Evolutionary conservation across 2,329 filamentous ascomycete genomes (phyloP).

Genomic region (Nectriaceae sp.): DNA sequence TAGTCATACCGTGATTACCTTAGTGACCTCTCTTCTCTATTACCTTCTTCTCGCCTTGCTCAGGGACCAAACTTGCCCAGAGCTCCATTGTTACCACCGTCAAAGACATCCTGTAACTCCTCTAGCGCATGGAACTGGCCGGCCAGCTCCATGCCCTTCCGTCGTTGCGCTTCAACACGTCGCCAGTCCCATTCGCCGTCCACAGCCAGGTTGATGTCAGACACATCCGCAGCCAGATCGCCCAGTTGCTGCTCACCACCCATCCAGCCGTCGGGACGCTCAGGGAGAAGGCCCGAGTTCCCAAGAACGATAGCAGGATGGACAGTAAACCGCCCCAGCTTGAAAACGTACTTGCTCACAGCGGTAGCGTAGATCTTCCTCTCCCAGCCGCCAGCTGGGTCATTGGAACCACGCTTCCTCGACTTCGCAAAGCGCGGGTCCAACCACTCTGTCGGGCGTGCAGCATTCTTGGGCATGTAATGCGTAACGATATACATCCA

Average conservation of each 20-base stretch:
- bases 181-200: conserved; percentile 59
- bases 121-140: conserved; percentile 60
- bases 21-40: not conserved
- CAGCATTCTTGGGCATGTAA: conserved; percentile 66
- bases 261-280: conserved; percentile 67
- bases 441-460: conserved; percentile 56
- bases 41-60: conserved; percentile 17
- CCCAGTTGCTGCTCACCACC: conserved; percentile 46
- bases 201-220: conserved; percentile 35
- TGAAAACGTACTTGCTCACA: conserved; percentile 80
- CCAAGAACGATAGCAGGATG: conserved; percentile 76
- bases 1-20: not conserved
- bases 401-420: conserved; percentile 40
- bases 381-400: conserved; percentile 49
- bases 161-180: conserved; percentile 55
- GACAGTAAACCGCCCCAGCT: conserved; percentile 79
- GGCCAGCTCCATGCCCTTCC: conserved; percentile 56
- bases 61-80: conserved; percentile 51
- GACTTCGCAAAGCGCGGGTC: conserved; percentile 46
- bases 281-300: conserved; percentile 69
- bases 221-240: conserved; percentile 39
- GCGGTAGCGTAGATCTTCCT: conserved; percentile 71
- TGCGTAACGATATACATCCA: conserved; percentile 79
- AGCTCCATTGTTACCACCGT: conserved; percentile 54
- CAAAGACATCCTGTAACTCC: conserved; percentile 51